phyloP scores from a whole-genome alignment of 2,329 filamentous ascomycete genomes.

The Botryotinia globosa region DNA sequence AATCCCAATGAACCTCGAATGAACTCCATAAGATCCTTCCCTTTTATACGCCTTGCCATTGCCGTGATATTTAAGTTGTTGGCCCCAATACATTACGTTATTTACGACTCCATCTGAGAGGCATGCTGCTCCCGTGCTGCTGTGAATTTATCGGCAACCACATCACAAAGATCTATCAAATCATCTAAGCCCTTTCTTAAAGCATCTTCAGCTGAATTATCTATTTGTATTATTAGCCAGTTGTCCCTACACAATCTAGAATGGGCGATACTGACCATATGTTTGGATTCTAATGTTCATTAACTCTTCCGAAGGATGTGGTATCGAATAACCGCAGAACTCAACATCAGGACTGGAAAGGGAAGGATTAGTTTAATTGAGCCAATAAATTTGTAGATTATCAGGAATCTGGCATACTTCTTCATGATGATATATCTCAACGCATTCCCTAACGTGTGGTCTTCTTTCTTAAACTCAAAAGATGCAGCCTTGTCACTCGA shows the following conservation, averaged over 20 bases:
- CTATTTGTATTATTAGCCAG: conserved; percentile 46
- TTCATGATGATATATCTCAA: conserved; percentile 97
- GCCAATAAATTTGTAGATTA: background rate
- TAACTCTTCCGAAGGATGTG: conserved; percentile 90
- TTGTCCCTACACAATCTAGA: background rate
- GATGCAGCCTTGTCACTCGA: conserved; percentile 74
- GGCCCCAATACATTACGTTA: conserved; percentile 11
- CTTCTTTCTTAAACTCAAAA: conserved; percentile 91
- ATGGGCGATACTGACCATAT: conserved; percentile 63
- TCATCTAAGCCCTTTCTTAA: conserved; percentile 88
- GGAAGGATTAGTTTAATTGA: conserved; percentile 21
- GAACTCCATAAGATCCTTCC: conserved; percentile 29
- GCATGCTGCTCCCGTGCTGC: conserved; percentile 55
- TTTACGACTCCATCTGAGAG: conserved; percentile 24
- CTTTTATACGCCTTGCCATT: conserved; percentile 36
- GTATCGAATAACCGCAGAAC: conserved; percentile 97
- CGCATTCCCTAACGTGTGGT: conserved; percentile 93
- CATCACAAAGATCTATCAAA: conserved; percentile 87
- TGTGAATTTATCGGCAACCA: conserved; percentile 87
- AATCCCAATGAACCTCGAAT: conserved; percentile 35
- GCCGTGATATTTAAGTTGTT: conserved; percentile 18
- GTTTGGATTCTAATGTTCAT: conserved; percentile 99
- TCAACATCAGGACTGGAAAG: conserved; percentile 79
- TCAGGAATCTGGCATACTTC: conserved; percentile 61
- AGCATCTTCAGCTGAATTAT: conserved; percentile 76